Evolutionary conservation across 352 stramenopile species (phyloP).

Genomic region (Discostella stelligera): DNA sequence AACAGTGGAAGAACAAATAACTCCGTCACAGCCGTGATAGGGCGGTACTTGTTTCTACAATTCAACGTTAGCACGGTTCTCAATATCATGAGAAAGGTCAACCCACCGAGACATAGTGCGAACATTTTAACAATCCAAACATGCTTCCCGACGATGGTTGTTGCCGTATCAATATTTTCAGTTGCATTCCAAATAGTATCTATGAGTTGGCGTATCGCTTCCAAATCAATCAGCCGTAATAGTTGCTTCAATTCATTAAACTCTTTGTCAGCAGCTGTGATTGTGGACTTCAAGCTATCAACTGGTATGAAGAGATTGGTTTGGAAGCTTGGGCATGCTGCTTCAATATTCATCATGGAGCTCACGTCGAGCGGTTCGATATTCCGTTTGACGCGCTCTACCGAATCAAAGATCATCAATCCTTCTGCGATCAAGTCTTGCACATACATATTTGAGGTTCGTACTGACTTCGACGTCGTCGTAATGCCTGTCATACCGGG

Average conservation of each 20-base stretch:
- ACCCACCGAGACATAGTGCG: slow-evolving; percentile 20
- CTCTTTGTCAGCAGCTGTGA: slow-evolving; percentile 17
- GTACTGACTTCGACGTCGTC: slow-evolving; percentile 11
- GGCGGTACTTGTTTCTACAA: not conserved
- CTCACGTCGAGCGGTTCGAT: slow-evolving; percentile 35
- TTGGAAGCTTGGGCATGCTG: slow-evolving; percentile 32
- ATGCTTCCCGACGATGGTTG: slow-evolving; percentile 37
- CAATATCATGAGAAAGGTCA: slow-evolving; percentile 47
- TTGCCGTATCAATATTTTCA: slow-evolving; percentile 20
- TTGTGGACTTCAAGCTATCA: slow-evolving; percentile 10
- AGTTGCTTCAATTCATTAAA: slow-evolving; percentile 39
- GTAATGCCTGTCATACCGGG: slow-evolving; percentile 24
- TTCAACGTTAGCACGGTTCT: slow-evolving; percentile 16
- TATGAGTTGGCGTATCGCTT: slow-evolving; percentile 30
- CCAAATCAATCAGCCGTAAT: slow-evolving; percentile 33
- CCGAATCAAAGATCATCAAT: slow-evolving; percentile 39
- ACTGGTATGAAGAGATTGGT: slow-evolving; percentile 16
- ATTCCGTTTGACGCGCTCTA: slow-evolving; percentile 33
- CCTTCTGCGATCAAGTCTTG: slow-evolving; percentile 37
- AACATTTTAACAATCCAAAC: slow-evolving; percentile 51
- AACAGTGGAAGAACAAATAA: slow-evolving; percentile 43
- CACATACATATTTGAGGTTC: slow-evolving; percentile 38
- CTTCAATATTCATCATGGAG: slow-evolving; percentile 20
- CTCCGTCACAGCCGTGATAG: slow-evolving; percentile 27
- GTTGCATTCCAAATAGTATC: slow-evolving; percentile 32